A percentile compares a stretch with the other conserved stretches of the same genome.
phyloP scores from a whole-genome alignment of 2,329 filamentous ascomycete species.

The Ophiostoma pallidulum region DNA sequence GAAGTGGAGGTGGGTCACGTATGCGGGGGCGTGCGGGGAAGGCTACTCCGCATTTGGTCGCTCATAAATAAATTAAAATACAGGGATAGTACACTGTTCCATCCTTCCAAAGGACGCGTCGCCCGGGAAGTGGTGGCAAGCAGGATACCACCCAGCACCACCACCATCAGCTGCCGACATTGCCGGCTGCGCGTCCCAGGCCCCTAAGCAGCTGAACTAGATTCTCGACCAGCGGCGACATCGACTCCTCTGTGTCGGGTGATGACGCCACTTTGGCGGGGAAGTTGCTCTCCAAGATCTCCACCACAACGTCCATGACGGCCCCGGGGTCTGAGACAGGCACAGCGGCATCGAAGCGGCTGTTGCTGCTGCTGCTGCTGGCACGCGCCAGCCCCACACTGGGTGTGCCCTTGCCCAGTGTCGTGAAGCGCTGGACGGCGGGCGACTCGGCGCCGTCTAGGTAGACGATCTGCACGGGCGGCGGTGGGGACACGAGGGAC shows the following conservation, averaged over 20 bases:
- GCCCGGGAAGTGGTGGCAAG: too few species aligned
- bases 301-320: slow-evolving; percentile 50
- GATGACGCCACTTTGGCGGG: too few species aligned
- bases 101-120: too few species aligned
- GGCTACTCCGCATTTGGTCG: too few species aligned
- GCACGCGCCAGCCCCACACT: slow-evolving; percentile 31
- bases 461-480: too few species aligned
- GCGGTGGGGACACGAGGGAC: too few species aligned
- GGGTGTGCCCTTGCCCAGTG: slow-evolving; percentile 38
- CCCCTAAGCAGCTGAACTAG: slow-evolving; percentile 54
- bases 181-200: slow-evolving; percentile 29
- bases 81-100: too few species aligned
- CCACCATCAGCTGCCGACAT: not conserved
- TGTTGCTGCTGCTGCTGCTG: slow-evolving; percentile 34
- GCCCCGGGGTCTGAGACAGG: slow-evolving; percentile 45
- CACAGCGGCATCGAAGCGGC: too few species aligned
- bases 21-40: too few species aligned
- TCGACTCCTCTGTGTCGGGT: slow-evolving; percentile 26
- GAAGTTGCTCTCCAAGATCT: slow-evolving; percentile 47
- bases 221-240: slow-evolving; percentile 58
- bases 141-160: too few species aligned
- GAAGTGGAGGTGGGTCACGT: too few species aligned
- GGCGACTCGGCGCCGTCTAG: slow-evolving; percentile 47
- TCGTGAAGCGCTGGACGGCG: slow-evolving; percentile 47
- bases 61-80: too few species aligned